Base-by-base conservation (phyloP, 1,139 yeast genomes). In the Suhomyces yuchorum region DNA sequence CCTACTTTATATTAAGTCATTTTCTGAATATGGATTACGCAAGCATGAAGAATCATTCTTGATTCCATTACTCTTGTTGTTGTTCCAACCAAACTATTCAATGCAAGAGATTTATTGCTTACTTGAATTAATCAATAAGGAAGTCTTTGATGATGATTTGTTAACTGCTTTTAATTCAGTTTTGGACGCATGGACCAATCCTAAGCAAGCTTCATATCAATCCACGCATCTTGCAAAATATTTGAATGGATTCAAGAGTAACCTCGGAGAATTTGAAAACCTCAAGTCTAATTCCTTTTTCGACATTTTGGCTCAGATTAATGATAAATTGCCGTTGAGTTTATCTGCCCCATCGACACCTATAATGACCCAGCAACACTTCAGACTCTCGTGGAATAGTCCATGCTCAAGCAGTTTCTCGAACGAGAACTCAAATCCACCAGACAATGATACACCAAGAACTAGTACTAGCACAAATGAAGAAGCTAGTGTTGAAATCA, bases 331-430 rank as follows among this genome's bases (percentile, higher is more conserved):
- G 40, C 79, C 79, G 0, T 64, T 75, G 52, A 72, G 78, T 57
- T 62, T 74, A 43, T 70, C 77, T 15, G 79, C 80, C 7, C 78
- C 79, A 5, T 64, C 75, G 1, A 74, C 79, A 7, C 79, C 80
- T 18, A 61, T 73, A 9, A 48, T 70, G 23, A 50, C 54, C 9
- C 70, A 62, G 44, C 52, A 55, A 15, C 51, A 45, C 4, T 55
- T 55, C 37, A 15, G 41, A 19, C 20, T 44, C 8, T 30, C 44
- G 8, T 43, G 34, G 24, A 43, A 18, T 23, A 49, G 52, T 15
- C 52, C 52, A 4, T 32, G 24, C 30, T 47, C 50, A 12, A 42
- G 50, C 20, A 43, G 51, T 35, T 19, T 26, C 8, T 37, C 38
- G n/a, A 43, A 43, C 5, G 48, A 45, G n/a, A 30, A 28, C 24